Conservation (phyloP, 495 filamentous ascomycete genomes). For the Gamarada debralockiae region DNA sequence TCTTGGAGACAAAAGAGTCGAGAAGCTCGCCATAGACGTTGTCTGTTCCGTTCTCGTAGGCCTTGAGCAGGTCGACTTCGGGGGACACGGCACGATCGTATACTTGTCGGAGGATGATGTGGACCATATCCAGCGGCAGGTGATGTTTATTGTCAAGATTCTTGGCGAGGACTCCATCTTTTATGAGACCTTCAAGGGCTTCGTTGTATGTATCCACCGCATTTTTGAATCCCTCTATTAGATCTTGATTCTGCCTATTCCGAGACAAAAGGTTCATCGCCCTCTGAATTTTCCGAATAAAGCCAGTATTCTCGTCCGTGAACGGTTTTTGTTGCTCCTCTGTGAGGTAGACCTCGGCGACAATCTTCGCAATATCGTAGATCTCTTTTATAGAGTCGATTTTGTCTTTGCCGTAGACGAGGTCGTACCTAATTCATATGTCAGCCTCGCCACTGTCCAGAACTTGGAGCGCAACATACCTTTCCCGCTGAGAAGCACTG, state of each 20-base stretch:
- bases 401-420: slow-evolving; percentile 73
- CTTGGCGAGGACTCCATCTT: slow-evolving; percentile 62
- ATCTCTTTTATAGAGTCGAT: slow-evolving; percentile 88
- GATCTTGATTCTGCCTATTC: neutral
- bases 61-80: slow-evolving; percentile 71
- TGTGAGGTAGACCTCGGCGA: slow-evolving; percentile 71
- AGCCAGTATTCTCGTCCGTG: slow-evolving; percentile 67
- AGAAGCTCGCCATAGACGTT: slow-evolving; percentile 94
- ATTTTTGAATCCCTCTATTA: slow-evolving; percentile 60
- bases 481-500: slow-evolving; percentile 62
- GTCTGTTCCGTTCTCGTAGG: slow-evolving; percentile 82
- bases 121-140: slow-evolving; percentile 65
- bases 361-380: slow-evolving; percentile 67
- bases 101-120: slow-evolving; percentile 80
- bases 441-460: slow-evolving; percentile 21
- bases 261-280: slow-evolving; percentile 37
- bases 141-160: slow-evolving; percentile 62
- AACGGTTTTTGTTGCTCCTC: slow-evolving; percentile 59
- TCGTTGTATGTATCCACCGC: slow-evolving; percentile 75
- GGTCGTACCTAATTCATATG: slow-evolving; percentile 58
- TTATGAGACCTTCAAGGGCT: slow-evolving; percentile 52
- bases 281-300: slow-evolving; percentile 67
- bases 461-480: slow-evolving; percentile 38
- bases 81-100: slow-evolving; percentile 92
- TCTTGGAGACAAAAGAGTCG: slow-evolving; percentile 73